These are phyloP conservation scores for Forsythia viridissima DNA, from an alignment of 257 asterid genomes.

Conservation along the genomic window DNA sequence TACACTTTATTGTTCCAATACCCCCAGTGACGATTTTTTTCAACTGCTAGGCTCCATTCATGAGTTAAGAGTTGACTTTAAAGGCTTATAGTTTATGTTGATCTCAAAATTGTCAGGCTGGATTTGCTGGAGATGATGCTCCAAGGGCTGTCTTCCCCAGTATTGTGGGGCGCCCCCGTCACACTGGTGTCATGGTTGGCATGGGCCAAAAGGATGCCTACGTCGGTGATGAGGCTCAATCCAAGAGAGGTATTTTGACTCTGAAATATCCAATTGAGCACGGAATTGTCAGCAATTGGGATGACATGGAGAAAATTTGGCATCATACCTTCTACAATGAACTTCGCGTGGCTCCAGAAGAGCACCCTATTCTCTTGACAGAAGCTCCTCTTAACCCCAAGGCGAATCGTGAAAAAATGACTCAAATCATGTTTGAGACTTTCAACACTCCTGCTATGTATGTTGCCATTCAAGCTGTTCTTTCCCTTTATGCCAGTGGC, in stretches of 20 bases:
- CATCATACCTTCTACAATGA: not conserved
- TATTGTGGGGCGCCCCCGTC: constrained; percentile 62
- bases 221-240: constrained; percentile 51
- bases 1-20: not conserved
- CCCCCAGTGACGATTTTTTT: not conserved
- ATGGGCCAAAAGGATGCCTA: constrained; percentile 21
- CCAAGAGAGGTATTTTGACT: not conserved
- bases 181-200: constrained; percentile 61
- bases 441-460: not conserved
- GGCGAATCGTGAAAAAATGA: constrained; percentile 2
- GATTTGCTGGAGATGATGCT: constrained; percentile 73
- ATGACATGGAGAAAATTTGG: not conserved
- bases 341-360: constrained; percentile 2
- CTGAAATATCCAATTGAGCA: not conserved
- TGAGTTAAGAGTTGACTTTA: not conserved
- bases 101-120: constrained; percentile 45
- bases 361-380: not conserved
- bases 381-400: constrained; percentile 2
- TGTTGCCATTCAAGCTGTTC: constrained; percentile 1
- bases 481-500: not conserved
- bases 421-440: not conserved
- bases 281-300: constrained; percentile 1
- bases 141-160: constrained; percentile 61
- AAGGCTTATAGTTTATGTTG: constrained; percentile 2
- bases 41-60: no score